These are phyloP conservation scores for Raffaelea deltoideospora DNA, from an alignment of 2,329 filamentous ascomycete genomes.

Conservation along the genomic window DNA sequence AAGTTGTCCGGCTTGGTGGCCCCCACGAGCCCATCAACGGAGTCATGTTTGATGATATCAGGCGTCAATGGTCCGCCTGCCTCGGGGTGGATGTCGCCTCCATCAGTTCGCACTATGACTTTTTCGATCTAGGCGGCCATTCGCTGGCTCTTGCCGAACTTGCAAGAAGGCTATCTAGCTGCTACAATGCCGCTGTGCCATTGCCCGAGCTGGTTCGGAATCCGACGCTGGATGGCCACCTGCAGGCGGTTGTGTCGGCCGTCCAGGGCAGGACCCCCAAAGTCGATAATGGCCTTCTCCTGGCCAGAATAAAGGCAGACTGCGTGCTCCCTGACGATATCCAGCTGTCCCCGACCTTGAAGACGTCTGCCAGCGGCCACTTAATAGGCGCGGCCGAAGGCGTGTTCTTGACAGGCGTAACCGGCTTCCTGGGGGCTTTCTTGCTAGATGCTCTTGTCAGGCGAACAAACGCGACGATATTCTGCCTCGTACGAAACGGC, in stretches of 20 bases:
- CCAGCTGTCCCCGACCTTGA: slow-evolving; percentile 37
- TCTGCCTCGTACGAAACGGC: slow-evolving; percentile 52
- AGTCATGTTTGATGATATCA: slow-evolving; percentile 51
- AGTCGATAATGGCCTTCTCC: slow-evolving; percentile 20
- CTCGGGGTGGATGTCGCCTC: slow-evolving; percentile 47
- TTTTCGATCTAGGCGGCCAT: slow-evolving; percentile 71
- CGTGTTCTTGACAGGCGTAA: slow-evolving; percentile 58
- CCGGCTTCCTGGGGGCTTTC: slow-evolving; percentile 64
- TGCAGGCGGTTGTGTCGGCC: slow-evolving; percentile 55
- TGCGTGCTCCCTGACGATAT: slow-evolving; percentile 52
- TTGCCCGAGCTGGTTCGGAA: slow-evolving; percentile 56
- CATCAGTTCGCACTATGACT: slow-evolving; percentile 57
- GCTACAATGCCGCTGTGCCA: slow-evolving; percentile 59
- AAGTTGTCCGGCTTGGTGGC: slow-evolving; percentile 5
- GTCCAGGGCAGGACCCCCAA: slow-evolving; percentile 54
- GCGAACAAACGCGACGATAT: slow-evolving; percentile 50
- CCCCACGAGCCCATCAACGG: slow-evolving; percentile 32
- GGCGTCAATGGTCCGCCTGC: slow-evolving; percentile 56
- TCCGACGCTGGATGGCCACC: slow-evolving; percentile 56
- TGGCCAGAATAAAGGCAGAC: slow-evolving; percentile 20
- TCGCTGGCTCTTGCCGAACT: slow-evolving; percentile 65
- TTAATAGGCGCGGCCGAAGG: slow-evolving; percentile 54
- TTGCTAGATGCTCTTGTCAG: slow-evolving; percentile 54
- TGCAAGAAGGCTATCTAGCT: slow-evolving; percentile 51
- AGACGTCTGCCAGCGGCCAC: slow-evolving; percentile 34